Evolutionary conservation across 164 flowering plant genomes (phyloP), one percentile per base, ranked within the genome.

Genomic region (Warburgia ugandensis): DNA sequence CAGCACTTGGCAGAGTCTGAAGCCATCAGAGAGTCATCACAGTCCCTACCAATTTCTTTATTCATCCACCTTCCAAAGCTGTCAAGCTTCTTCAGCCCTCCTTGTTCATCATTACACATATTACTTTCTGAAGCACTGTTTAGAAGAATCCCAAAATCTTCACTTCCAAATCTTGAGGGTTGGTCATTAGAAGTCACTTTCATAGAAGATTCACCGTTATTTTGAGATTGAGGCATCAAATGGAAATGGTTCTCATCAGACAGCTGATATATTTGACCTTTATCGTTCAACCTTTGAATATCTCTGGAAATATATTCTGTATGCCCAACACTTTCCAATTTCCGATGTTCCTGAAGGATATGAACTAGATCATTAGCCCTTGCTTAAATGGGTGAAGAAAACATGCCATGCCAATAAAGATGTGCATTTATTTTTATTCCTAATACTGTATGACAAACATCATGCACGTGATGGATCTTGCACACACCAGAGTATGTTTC

Each of bases 51-150:
- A 58, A 84, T 72, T 72, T 80, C 85, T 53, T 67, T 69, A 60
- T 70, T 69, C 81, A 80, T 75, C 87, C 87, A 83, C 63, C 81
- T 73, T 2, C 83, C 77, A 66, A 77, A 83, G 55, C 80, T 83
- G 67, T 83, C 85, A 33, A 77, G 78, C 59, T 79, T 83, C 54
- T 69, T 76, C 35, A 83, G 63, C 51, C 54, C 75, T 31, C 55
- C 67, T 25, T 56, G 28, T 45, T 60, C 68, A 35, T 32, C 63
- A 60, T 58, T 52, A 37, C 22, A 45, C 23, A 31, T 5, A 17
- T 51, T 45, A 43, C 20, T 40, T 29, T 38, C 68, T 50, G 47
- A 38, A 22, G 66, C 25, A 36, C 37, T 48, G 42, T 62, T 59
- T n/a, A 29, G 16, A n/a, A n/a, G n/a, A 43, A 17, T 13, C 27